phyloP scores from a whole-genome alignment of 129 eudicot genomes.

The Silybum marianum region DNA sequence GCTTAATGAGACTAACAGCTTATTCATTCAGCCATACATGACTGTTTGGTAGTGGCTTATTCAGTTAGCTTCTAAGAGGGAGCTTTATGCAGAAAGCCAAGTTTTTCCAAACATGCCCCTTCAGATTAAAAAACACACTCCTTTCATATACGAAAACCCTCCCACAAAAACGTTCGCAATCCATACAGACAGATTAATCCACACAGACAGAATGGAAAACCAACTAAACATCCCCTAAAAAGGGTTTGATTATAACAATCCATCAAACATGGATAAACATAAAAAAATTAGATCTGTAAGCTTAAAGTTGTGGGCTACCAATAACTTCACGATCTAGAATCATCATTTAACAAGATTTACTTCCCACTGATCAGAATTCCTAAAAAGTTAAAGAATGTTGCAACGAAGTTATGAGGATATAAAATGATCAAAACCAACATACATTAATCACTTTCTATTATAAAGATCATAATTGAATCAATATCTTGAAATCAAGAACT shows the following conservation, averaged over 20 bases:
- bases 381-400: background rate
- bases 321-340: background rate
- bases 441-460: background rate
- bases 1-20: too few species aligned
- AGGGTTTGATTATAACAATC: background rate
- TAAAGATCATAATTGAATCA: slow-evolving; percentile 17
- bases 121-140: too few species aligned
- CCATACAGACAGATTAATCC: too few species aligned
- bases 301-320: background rate
- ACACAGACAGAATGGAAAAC: too few species aligned
- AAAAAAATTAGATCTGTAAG: background rate
- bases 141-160: too few species aligned
- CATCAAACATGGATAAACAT: background rate
- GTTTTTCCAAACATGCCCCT: too few species aligned
- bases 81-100: too few species aligned
- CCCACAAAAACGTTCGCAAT: too few species aligned
- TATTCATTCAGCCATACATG: too few species aligned
- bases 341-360: background rate
- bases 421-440: slow-evolving; percentile 7
- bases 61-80: too few species aligned
- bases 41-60: too few species aligned
- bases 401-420: background rate
- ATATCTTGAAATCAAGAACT: slow-evolving; percentile 19
- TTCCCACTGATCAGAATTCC: background rate
- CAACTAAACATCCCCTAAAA: background rate